These are phyloP conservation scores for Lachancea quebecensis DNA, from an alignment of 805 yeast species.

Conservation along the genomic window DNA sequence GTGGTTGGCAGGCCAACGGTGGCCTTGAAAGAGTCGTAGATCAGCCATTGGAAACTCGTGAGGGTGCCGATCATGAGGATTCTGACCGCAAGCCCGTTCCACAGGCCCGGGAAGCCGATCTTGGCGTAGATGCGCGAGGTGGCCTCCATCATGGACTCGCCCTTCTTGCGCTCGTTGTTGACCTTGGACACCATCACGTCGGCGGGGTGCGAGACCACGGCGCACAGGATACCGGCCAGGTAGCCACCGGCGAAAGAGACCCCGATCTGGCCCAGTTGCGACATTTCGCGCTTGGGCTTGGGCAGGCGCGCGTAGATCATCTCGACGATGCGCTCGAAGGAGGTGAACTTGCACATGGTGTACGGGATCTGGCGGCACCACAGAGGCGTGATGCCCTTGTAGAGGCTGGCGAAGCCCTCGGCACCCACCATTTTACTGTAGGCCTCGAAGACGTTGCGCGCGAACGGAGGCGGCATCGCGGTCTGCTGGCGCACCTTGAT, in stretches of 20 bases:
- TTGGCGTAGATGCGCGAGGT: slow-evolving; percentile 65
- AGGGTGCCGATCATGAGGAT: slow-evolving; percentile 95
- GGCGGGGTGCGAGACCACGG: slow-evolving; percentile 96
- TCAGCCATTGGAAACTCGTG: slow-evolving; percentile 95
- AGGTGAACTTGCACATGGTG: slow-evolving; percentile 94
- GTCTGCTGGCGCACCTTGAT: slow-evolving; percentile 93
- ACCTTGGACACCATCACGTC: slow-evolving; percentile 96
- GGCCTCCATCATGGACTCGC: slow-evolving; percentile 66
- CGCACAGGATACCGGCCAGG: slow-evolving; percentile 96
- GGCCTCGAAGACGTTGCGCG: slow-evolving; percentile 57
- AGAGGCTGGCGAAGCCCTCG: slow-evolving; percentile 70
- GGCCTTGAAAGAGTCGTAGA: slow-evolving; percentile 95
- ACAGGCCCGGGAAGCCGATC: slow-evolving; percentile 85
- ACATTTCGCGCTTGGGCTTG: slow-evolving; percentile 62
- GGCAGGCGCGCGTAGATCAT: slow-evolving; percentile 69
- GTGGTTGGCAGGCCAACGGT: slow-evolving; percentile 91
- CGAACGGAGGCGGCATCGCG: slow-evolving; percentile 85
- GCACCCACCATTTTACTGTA: slow-evolving; percentile 54
- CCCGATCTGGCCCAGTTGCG: slow-evolving; percentile 77
- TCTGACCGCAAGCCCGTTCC: slow-evolving; percentile 94
- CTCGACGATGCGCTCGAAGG: slow-evolving; percentile 88
- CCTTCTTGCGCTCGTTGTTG: slow-evolving; percentile 54
- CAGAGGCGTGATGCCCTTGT: slow-evolving; percentile 84
- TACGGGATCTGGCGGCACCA: slow-evolving; percentile 98
- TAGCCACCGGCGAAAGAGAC: slow-evolving; percentile 94